These are phyloP conservation scores for Schizochytrium sp. DNA, from an alignment of 108 stramenopile genomes.

Conservation along the genomic window DNA sequence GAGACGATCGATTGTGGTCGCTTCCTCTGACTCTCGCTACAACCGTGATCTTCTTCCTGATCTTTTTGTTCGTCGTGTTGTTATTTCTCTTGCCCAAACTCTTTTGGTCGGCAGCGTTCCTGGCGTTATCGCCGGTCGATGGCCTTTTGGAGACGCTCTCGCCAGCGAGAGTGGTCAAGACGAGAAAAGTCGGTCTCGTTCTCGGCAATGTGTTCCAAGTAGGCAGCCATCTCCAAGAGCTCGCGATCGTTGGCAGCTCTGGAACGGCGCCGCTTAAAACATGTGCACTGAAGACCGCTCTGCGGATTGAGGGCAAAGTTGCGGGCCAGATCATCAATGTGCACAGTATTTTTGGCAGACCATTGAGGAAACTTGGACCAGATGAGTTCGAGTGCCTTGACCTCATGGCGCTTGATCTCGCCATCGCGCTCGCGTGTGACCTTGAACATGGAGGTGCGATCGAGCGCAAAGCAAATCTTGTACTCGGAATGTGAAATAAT, in stretches of 20 bases:
- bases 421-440: conserved; percentile 43
- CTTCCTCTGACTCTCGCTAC: too few species aligned
- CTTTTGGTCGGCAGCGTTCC: too few species aligned
- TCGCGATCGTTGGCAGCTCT: background rate
- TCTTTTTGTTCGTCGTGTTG: background rate
- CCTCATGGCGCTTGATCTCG: conserved; percentile 57
- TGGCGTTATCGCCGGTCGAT: background rate
- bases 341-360: conserved; percentile 72
- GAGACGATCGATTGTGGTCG: too few species aligned
- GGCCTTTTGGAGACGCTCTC: background rate
- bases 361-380: conserved; percentile 84
- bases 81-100: background rate
- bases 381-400: conserved; percentile 92
- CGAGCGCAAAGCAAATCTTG: conserved; percentile 79
- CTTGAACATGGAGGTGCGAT: conserved; percentile 88
- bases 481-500: conserved; percentile 74
- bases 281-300: conserved; percentile 62
- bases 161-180: background rate
- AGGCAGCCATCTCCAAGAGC: background rate
- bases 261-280: conserved; percentile 58
- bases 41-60: too few species aligned
- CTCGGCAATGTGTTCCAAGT: background rate
- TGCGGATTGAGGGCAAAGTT: conserved; percentile 85
- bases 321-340: conserved; percentile 79
- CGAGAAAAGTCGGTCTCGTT: background rate